Evolutionary conservation across 1,284 basidiomycete species (phyloP).

Genomic region (Puccinia triticina): DNA sequence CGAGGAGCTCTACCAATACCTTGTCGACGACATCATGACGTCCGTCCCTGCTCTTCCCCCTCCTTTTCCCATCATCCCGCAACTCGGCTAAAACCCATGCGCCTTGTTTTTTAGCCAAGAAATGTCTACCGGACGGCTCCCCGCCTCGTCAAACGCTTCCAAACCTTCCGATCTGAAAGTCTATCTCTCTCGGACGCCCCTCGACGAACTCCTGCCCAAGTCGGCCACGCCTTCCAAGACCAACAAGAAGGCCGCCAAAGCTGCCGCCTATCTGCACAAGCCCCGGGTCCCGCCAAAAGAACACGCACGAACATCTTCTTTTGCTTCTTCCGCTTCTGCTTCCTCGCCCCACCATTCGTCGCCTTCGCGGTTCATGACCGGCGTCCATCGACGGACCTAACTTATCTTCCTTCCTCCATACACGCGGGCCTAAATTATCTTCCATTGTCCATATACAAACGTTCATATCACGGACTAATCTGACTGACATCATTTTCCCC

Average conservation of each 20-base stretch:
- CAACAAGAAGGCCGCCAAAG: neutral
- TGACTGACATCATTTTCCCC: neutral
- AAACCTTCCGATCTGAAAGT: constrained; percentile 23
- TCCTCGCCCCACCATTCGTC: neutral
- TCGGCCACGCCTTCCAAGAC: neutral
- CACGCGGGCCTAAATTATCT: neutral
- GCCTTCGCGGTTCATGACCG: constrained; percentile 4
- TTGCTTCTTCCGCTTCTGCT: neutral
- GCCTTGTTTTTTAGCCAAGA: constrained; percentile 9
- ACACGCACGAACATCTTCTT: neutral
- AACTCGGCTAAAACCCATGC: too few species aligned
- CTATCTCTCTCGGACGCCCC: constrained; percentile 35
- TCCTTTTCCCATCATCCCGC: too few species aligned
- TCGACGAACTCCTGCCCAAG: constrained; percentile 45
- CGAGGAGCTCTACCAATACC: constrained; percentile 47
- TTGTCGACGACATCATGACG: constrained; percentile 47
- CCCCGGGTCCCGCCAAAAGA: neutral
- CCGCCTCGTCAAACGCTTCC: neutral
- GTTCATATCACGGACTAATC: too few species aligned
- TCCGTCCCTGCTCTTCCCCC: neutral
- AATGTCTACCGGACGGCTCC: neutral
- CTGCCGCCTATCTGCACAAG: neutral
- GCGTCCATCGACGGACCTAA: constrained; percentile 33
- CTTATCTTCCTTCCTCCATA: neutral
- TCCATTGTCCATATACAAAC: too few species aligned